Evolutionary conservation across 2,329 filamentous ascomycete species (phyloP).

Genomic region (Calonectria multiphialidica): DNA sequence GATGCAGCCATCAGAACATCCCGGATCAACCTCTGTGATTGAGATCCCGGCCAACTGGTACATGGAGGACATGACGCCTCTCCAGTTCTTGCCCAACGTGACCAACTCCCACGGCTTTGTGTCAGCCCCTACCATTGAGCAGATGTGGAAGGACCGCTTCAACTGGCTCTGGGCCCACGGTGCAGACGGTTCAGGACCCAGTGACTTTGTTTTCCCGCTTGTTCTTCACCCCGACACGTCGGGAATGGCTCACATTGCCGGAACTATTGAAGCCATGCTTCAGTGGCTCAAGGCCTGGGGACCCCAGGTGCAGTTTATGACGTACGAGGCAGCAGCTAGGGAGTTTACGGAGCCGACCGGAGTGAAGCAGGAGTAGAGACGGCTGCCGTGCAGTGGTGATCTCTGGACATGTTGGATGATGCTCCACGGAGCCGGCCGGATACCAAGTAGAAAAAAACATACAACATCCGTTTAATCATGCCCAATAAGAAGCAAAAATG

Average conservation of each 20-base stretch:
- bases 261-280: slow-evolving; percentile 19
- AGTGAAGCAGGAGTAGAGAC: not conserved
- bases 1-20: slow-evolving; percentile 11
- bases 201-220: slow-evolving; percentile 21
- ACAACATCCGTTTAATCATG: not conserved
- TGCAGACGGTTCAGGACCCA: slow-evolving; percentile 7
- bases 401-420: not conserved
- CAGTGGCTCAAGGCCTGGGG: slow-evolving; percentile 26
- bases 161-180: slow-evolving; percentile 17
- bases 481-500: not conserved
- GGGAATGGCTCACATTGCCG: slow-evolving; percentile 24
- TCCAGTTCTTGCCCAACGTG: slow-evolving; percentile 27
- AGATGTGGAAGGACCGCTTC: slow-evolving; percentile 24
- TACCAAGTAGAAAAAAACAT: not conserved
- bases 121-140: not conserved
- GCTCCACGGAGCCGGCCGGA: not conserved
- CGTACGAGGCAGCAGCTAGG: slow-evolving; percentile 4
- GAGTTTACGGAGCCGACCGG: not conserved
- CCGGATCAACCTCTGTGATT: not conserved
- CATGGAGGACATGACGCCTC: slow-evolving; percentile 29
- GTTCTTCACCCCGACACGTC: slow-evolving; percentile 26
- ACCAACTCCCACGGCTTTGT: slow-evolving; percentile 24
- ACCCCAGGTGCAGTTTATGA: slow-evolving; percentile 24
- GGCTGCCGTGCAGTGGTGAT: not conserved
- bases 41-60: slow-evolving; percentile 30